Base-by-base conservation (phyloP, 2,329 filamentous ascomycete species). In the Talaromyces sp. region DNA sequence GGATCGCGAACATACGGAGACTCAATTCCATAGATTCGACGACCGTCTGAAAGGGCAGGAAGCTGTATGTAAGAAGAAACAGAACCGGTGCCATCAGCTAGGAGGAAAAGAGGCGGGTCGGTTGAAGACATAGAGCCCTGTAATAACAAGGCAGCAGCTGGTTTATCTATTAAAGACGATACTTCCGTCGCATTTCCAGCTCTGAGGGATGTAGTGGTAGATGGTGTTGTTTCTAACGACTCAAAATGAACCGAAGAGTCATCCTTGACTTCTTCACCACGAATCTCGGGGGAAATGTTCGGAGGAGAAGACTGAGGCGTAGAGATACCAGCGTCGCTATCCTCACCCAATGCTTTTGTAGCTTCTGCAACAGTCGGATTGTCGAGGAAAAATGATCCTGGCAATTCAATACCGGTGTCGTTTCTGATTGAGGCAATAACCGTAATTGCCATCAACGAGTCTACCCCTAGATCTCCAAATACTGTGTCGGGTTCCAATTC, bases 321-420 rank as follows among this genome's bases (percentile, higher is more conserved):
- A 7, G 26, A 11, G n/a, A 54, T 21, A 19, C 14, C 51, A 11
- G 19, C 24, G 14, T n/a, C 31, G 13, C 31, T 27, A 59, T 58
- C 9, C 64, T 62, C 50, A 60, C 62, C 26, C 67, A 58, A 38
- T 67, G 62, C 55, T 27, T 43, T 56, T 29, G 55, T 43, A 27
- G 54, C 54, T 19, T 35, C 54, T 43, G 54, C 80, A 43, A 56
- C 54, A 26, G 82, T 84, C 8, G 82, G 75, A 64, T 81, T 81
- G 65, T 85, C 82, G 6, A 80, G 81, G 75, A 85, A 84, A 27
- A 84, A 73, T 19, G 80, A 79, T 14, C 81, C 80, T 62, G 79
- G 78, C 62, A 84, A 81, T 55, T 84, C 82, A 65, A 84, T 74
- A 60, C 84, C 81, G 6, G 84, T 68, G 6, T 56, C 54, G 10